A percentile compares a stretch with the other conserved stretches of the same genome.
Conservation (phyloP, 805 yeast species). For the Ogataea corticis region DNA sequence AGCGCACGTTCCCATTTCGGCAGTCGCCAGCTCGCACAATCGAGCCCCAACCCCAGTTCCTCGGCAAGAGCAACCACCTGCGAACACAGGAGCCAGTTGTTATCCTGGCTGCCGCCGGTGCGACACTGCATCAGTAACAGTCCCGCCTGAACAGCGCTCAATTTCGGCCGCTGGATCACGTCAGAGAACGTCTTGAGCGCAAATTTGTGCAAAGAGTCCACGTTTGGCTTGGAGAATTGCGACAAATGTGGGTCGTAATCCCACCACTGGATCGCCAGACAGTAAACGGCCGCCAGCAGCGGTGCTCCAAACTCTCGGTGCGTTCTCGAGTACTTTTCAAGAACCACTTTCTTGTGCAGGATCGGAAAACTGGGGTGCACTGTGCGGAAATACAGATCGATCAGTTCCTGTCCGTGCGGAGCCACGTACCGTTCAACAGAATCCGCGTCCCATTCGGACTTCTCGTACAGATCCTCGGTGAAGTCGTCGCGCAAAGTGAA, state of each 20-base stretch:
- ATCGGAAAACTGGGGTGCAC: conserved; percentile 93
- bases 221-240: conserved; percentile 77
- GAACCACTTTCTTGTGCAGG: conserved; percentile 83
- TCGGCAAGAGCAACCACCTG: conserved; percentile 88
- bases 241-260: conserved; percentile 78
- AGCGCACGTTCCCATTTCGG: conserved; percentile 96
- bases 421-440: conserved; percentile 80
- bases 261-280: conserved; percentile 93
- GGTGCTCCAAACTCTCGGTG: conserved; percentile 93
- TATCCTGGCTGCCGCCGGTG: conserved; percentile 43
- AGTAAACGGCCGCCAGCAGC: conserved; percentile 84
- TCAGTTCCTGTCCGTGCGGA: conserved; percentile 86
- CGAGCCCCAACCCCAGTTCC: conserved; percentile 87
- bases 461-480: conserved; percentile 63
- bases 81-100: conserved; percentile 83
- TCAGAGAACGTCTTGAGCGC: conserved; percentile 68
- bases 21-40: conserved; percentile 85
- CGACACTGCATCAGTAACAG: conserved; percentile 70
- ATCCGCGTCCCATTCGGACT: conserved; percentile 77
- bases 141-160: conserved; percentile 92
- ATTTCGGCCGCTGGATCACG: conserved; percentile 80
- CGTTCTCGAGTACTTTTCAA: conserved; percentile 88
- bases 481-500: conserved; percentile 82
- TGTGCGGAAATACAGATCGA: conserved; percentile 78
- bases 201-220: conserved; percentile 63